Evolutionary conservation across 441 rosid species (phyloP).

Genomic region (Euphorbia schlechtendalii): DNA sequence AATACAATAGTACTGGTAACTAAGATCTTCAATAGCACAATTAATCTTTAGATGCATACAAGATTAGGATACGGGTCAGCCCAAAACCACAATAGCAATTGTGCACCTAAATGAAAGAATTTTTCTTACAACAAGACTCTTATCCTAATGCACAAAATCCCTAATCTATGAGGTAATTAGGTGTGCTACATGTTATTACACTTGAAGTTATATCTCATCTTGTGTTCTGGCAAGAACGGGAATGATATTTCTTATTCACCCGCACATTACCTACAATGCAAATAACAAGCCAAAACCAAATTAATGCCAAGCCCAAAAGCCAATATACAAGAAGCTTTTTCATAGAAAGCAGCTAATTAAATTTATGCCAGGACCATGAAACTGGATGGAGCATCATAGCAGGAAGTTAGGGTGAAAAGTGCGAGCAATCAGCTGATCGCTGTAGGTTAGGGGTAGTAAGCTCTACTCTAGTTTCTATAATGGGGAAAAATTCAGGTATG

Average conservation of each 20-base stretch:
- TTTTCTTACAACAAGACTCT: too few species aligned
- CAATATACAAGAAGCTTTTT: not conserved
- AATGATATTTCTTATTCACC: not conserved
- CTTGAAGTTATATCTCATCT: too few species aligned
- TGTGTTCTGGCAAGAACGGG: too few species aligned
- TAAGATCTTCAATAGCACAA: not conserved
- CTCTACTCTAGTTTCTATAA: too few species aligned
- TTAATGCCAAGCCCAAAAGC: not conserved
- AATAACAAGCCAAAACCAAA: not conserved
- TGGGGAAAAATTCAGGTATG: not conserved
- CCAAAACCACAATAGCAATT: too few species aligned
- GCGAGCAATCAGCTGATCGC: not conserved
- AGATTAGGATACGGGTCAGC: too few species aligned
- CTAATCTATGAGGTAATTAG: too few species aligned
- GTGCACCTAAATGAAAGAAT: too few species aligned
- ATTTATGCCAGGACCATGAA: not conserved
- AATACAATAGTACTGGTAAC: too few species aligned
- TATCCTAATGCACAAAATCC: too few species aligned
- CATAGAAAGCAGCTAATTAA: not conserved
- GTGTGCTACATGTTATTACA: too few species aligned
- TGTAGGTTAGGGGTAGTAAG: too few species aligned
- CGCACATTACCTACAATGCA: not conserved
- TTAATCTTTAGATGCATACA: not conserved
- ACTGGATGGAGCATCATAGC: not conserved
- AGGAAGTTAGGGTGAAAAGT: not conserved